These are phyloP conservation scores for Trichoderma sp. DNA, from an alignment of 2,329 filamentous ascomycete genomes.

Conservation along the genomic window DNA sequence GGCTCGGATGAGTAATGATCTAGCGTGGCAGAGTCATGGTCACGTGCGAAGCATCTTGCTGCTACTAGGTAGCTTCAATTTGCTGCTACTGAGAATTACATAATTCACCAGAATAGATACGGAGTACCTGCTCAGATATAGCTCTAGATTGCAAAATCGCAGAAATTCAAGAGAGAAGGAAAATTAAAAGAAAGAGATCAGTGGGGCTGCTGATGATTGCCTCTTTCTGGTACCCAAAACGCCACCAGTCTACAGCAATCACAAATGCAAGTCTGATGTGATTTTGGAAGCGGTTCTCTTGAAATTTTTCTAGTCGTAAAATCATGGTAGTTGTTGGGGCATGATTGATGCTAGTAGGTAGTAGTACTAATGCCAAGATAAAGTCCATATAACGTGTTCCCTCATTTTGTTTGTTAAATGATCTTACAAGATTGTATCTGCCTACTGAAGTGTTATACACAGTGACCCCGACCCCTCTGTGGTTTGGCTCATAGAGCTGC, in stretches of 20 bases:
- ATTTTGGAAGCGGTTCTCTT: not conserved
- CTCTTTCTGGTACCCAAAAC: not conserved
- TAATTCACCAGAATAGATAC: too few relatives aligned
- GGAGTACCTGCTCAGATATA: too few relatives aligned
- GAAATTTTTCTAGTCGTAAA: not conserved
- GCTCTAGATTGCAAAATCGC: not conserved
- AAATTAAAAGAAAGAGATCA: not conserved
- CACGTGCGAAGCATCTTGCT: conserved; percentile 31
- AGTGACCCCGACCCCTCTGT: not conserved
- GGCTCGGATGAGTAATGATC: conserved; percentile 42
- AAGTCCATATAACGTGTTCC: not conserved
- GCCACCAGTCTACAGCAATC: not conserved
- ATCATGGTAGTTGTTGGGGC: not conserved
- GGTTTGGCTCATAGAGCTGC: conserved; percentile 41
- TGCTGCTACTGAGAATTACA: not conserved
- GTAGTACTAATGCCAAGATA: not conserved
- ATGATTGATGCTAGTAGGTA: not conserved
- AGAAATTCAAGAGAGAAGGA: not conserved
- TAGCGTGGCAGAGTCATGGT: not conserved
- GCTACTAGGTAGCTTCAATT: not conserved
- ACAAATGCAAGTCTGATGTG: not conserved
- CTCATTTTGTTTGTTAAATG: not conserved
- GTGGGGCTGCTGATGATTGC: not conserved
- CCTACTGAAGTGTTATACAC: not conserved
- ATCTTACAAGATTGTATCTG: not conserved